These are phyloP conservation scores for Herpomyces periplanetae DNA, from an alignment of 2,329 filamentous ascomycete genomes.

Conservation along the genomic window DNA sequence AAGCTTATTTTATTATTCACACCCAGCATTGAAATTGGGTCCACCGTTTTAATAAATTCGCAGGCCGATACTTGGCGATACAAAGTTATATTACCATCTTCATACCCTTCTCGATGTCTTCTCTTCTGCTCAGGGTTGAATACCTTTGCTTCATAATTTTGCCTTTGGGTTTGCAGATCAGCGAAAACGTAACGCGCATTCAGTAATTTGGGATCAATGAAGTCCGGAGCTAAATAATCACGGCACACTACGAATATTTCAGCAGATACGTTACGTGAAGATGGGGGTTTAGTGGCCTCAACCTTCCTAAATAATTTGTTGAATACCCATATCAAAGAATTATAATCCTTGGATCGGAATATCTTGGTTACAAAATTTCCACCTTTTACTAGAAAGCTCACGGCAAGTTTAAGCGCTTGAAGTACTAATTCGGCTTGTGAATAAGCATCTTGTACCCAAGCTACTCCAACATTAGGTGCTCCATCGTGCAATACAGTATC, in stretches of 20 bases:
- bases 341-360: conserved; percentile 88
- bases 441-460: conserved; percentile 94
- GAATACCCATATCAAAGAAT: conserved; percentile 77
- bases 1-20: conserved; percentile 51
- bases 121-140: conserved; percentile 95
- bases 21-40: conserved; percentile 71
- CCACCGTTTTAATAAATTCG: conserved; percentile 69
- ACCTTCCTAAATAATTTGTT: conserved; percentile 84
- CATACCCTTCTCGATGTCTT: conserved; percentile 83
- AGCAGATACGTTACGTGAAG: conserved; percentile 72
- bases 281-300: conserved; percentile 85
- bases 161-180: conserved; percentile 42
- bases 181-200: conserved; percentile 69
- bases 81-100: conserved; percentile 71
- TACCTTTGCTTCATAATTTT: conserved; percentile 89
- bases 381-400: conserved; percentile 56
- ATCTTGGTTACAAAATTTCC: conserved; percentile 92
- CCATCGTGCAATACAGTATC: conserved; percentile 87
- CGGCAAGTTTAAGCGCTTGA: conserved; percentile 65
- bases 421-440: conserved; percentile 75
- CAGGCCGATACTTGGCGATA: conserved; percentile 60
- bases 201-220: conserved; percentile 61
- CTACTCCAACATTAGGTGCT: conserved; percentile 84
- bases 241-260: conserved; percentile 95
- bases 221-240: conserved; percentile 77